Evolutionary conservation across 106 monocot species (phyloP), one percentile per base, ranked within the genome.

Genomic region (Cymbidium sinense): DNA sequence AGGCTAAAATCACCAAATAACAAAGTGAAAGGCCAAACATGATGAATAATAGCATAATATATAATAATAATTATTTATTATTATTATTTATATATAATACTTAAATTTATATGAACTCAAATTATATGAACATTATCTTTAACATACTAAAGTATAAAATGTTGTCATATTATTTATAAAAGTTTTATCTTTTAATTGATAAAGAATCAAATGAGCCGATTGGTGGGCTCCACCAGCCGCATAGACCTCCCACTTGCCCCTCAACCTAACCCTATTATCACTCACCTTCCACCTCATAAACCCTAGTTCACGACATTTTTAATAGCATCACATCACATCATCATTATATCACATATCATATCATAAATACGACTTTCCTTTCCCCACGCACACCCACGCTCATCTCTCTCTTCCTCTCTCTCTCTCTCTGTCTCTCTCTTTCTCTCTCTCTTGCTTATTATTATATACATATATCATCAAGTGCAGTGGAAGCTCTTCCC

Each of bases 301-400:
- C 29, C 64, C 9, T 27, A 64, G 64, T 64, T 64, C 29, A 30
- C 27, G 2, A 11, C 64, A 54, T 54, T 54, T 64, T 30, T 12
- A 64, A 28, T 30, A 64, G 3, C 64, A 64, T 27, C 29, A 64
- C 29, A 64, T 64, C 64, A 64, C 64, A 64, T 64, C 64, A 28
- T 41, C 64, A 64, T 64, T 54, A 54, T 54, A 54, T 54, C 54
- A 54, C 54, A 54, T 54, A 54, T 54, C 54, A 54, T 54, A n/a
- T 54, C 54, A 54, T 54, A 54, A 41, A 54, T n/a, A 54, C 54
- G 18, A 54, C 54, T 19, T 19, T 20, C 20, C 54, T n/a, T 54
- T 54, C n/a, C 54, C 54, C 54, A 54, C 54, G 54, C 54, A 54
- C 54, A 54, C 54, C 54, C 54, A 54, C 54, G 54, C 54, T 18